These are phyloP conservation scores for Rhipidocladum racemiflorum DNA, from an alignment of 176 grass and related monocot species.

Conservation along the genomic window DNA sequence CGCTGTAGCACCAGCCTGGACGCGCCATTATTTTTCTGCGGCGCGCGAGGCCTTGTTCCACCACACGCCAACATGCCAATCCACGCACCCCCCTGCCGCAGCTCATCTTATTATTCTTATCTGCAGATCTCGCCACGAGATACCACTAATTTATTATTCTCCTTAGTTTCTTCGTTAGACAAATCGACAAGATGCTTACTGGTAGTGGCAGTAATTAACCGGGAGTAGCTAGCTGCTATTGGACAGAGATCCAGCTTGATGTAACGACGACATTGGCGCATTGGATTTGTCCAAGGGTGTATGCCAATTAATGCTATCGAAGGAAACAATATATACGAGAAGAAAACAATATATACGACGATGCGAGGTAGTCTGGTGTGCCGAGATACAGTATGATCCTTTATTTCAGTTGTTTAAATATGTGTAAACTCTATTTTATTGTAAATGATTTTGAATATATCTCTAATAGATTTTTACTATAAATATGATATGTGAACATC, in stretches of 20 bases:
- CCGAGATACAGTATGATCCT: too few relatives aligned
- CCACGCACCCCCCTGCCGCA: not conserved
- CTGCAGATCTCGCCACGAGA: not conserved
- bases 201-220: not conserved
- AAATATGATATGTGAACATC: too few relatives aligned
- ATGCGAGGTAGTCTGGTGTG: not conserved
- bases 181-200: not conserved
- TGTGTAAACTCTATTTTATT: too few relatives aligned
- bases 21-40: conserved; percentile 26
- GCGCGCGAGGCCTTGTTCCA: conserved; percentile 13
- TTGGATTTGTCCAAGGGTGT: not conserved
- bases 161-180: not conserved
- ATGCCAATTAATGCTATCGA: not conserved
- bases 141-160: not conserved
- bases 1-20: conserved; percentile 38
- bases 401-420: too few relatives aligned
- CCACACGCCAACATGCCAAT: conserved; percentile 25
- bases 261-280: not conserved
- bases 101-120: not conserved
- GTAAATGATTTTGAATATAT: too few relatives aligned
- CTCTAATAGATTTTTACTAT: too few relatives aligned
- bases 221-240: not conserved
- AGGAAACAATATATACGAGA: not conserved
- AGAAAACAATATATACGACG: not conserved
- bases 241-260: not conserved